phyloP scores from a whole-genome alignment of 176 grass and related monocot species.

The Otatea glauca region DNA sequence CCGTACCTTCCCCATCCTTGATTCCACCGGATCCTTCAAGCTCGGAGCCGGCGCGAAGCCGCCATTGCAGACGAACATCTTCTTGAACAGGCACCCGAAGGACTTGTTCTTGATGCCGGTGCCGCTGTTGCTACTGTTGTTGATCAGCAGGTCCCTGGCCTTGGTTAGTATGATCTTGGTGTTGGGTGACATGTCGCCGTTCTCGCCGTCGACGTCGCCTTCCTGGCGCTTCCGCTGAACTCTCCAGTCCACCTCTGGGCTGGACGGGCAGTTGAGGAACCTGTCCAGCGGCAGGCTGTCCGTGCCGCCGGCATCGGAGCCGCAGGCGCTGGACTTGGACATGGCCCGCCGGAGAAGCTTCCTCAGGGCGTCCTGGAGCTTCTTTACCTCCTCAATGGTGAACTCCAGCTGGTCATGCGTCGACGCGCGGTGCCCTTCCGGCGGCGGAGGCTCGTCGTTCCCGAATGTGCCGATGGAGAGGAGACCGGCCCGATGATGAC shows the following conservation, averaged over 20 bases:
- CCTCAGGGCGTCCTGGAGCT: slow-evolving; percentile 72
- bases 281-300: slow-evolving; percentile 64
- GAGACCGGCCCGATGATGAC: not conserved
- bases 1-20: slow-evolving; percentile 96
- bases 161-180: slow-evolving; percentile 86
- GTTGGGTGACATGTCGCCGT: slow-evolving; percentile 66
- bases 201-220: slow-evolving; percentile 17
- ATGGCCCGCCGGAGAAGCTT: slow-evolving; percentile 57
- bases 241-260: slow-evolving; percentile 78
- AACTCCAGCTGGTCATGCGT: slow-evolving; percentile 66
- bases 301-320: slow-evolving; percentile 4
- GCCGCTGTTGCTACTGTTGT: slow-evolving; percentile 10
- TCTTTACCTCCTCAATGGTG: slow-evolving; percentile 73
- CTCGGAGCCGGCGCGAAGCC: slow-evolving; percentile 52
- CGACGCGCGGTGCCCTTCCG: not conserved
- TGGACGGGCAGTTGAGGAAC: slow-evolving; percentile 90
- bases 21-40: slow-evolving; percentile 69
- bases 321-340: slow-evolving; percentile 46
- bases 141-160: slow-evolving; percentile 70
- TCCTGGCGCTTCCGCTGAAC: not conserved
- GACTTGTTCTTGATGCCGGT: slow-evolving; percentile 60
- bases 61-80: slow-evolving; percentile 69
- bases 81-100: slow-evolving; percentile 77
- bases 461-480: slow-evolving; percentile 81
- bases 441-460: not conserved